Conservation (phyloP, 1,139 yeast species). For the Hansenula sp. region DNA sequence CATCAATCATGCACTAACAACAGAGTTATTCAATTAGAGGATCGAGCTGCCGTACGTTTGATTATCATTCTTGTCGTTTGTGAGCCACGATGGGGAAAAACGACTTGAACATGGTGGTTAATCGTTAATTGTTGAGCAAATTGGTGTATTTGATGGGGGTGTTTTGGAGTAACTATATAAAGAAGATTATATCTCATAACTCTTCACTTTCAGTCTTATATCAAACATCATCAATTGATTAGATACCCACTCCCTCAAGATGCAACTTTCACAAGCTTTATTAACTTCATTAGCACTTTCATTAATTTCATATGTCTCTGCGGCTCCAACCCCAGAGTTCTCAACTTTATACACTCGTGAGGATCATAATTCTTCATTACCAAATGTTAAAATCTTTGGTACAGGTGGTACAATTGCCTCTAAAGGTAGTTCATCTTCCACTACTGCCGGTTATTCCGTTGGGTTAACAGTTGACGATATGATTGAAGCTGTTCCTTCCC, state of each 20-base stretch:
- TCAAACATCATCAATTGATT: background rate
- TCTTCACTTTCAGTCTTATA: too few species aligned
- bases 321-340: background rate
- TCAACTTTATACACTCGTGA: background rate
- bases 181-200: too few species aligned
- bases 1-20: too few species aligned
- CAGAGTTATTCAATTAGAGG: too few species aligned
- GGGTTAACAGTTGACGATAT: conserved; percentile 53
- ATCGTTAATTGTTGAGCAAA: too few species aligned
- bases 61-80: too few species aligned
- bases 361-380: conserved; percentile 12
- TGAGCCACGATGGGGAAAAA: too few species aligned
- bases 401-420: conserved; percentile 66
- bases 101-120: too few species aligned
- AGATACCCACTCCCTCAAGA: background rate
- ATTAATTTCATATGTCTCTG: background rate
- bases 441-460: conserved; percentile 54
- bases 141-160: too few species aligned
- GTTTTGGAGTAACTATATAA: too few species aligned
- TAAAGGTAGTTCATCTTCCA: conserved; percentile 43
- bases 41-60: too few species aligned
- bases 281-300: background rate
- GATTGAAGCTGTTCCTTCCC: conserved; percentile 47
- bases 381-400: conserved; percentile 43
- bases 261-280: background rate